These are phyloP conservation scores for Microsporum audouinii DNA, from an alignment of 2,329 filamentous ascomycete genomes.

Conservation along the genomic window DNA sequence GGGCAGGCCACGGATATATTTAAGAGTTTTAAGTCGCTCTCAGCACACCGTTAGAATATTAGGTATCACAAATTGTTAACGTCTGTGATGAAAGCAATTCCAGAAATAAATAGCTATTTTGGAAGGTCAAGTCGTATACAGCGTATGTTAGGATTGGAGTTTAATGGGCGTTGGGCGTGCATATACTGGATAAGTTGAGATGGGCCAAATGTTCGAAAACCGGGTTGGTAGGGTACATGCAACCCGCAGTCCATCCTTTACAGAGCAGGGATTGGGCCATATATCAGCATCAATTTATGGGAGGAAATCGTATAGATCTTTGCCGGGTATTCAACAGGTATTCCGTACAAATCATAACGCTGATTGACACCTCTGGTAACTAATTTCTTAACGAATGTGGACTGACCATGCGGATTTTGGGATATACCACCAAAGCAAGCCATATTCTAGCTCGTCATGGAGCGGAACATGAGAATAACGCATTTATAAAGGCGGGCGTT, in stretches of 20 bases:
- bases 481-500: not conserved
- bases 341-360: not conserved
- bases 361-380: not conserved
- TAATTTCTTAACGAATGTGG: not conserved
- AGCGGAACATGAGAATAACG: not conserved
- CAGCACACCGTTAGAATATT: not conserved
- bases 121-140: not conserved
- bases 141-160: not conserved
- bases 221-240: not conserved
- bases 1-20: too few species aligned
- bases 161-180: not conserved
- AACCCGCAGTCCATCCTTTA: not conserved
- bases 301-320: not conserved
- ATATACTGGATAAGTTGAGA: not conserved
- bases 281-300: not conserved
- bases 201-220: not conserved
- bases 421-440: not conserved
- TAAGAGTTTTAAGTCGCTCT: not conserved
- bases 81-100: not conserved
- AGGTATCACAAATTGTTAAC: not conserved
- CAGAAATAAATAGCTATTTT: not conserved
- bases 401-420: not conserved
- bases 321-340: not conserved
- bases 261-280: not conserved
- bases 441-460: not conserved